These are phyloP conservation scores for Gamarada debralockiae DNA, from an alignment of 495 filamentous ascomycete species.

Conservation along the genomic window DNA sequence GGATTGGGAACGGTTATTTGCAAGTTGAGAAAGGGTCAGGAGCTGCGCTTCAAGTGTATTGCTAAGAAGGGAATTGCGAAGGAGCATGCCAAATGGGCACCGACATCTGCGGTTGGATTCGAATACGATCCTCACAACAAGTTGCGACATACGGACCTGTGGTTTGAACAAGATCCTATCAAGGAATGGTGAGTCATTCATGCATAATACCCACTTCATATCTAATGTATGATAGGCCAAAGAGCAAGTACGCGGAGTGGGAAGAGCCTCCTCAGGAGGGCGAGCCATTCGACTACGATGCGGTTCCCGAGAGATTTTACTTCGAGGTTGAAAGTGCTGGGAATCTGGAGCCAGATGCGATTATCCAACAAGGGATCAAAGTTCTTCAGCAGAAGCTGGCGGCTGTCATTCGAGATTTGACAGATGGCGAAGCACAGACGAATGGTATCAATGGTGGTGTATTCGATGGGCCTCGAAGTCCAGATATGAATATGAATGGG, in stretches of 20 bases:
- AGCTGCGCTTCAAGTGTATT: constrained; percentile 82
- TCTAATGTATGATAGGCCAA: constrained; percentile 56
- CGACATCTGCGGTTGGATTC: constrained; percentile 87
- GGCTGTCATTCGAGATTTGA: constrained; percentile 70
- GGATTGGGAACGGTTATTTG: constrained; percentile 77
- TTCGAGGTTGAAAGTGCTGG: constrained; percentile 89
- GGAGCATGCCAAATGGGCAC: constrained; percentile 97
- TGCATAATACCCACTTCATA: constrained; percentile 1
- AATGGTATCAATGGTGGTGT: constrained; percentile 49
- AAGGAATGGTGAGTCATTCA: constrained; percentile 76
- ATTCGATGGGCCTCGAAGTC: constrained; percentile 58
- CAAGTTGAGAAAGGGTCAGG: constrained; percentile 84
- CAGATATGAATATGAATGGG: constrained; percentile 55
- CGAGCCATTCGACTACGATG: constrained; percentile 88
- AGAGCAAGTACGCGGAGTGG: constrained; percentile 79
- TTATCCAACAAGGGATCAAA: constrained; percentile 85
- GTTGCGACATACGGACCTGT: constrained; percentile 80
- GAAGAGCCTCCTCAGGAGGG: constrained; percentile 78
- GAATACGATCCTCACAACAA: constrained; percentile 98
- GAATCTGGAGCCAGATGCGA: constrained; percentile 77
- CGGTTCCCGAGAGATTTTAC: constrained; percentile 79
- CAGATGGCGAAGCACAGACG: constrained; percentile 42
- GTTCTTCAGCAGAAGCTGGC: constrained; percentile 88
- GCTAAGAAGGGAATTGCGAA: constrained; percentile 99
- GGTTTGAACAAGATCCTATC: constrained; percentile 83